Percentiles rank a stretch among this genome's conserved stretches.
These are phyloP conservation scores for Trichosporon coremiiforme DNA, from an alignment of 1,284 basidiomycete species.

Conservation along the genomic window DNA sequence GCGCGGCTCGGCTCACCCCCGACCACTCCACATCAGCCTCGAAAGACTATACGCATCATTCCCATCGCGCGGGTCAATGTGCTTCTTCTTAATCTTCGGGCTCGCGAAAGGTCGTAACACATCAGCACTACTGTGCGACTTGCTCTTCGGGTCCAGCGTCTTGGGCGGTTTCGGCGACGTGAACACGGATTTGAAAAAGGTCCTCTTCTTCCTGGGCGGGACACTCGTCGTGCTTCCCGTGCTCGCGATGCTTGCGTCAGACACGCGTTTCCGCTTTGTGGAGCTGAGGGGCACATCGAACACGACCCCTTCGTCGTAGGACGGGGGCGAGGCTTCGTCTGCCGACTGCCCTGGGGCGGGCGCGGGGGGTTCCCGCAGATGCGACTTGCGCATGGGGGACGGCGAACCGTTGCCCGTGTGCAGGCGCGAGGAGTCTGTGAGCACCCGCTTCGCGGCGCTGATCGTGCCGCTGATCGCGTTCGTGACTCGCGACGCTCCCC, in stretches of 20 bases:
- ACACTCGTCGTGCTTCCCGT: background rate
- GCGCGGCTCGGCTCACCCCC: background rate
- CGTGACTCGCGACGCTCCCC: slow-evolving; percentile 10
- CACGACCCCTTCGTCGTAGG: background rate
- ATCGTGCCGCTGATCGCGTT: slow-evolving; percentile 9
- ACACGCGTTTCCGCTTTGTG: background rate
- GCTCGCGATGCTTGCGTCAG: background rate
- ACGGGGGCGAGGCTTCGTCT: slow-evolving; percentile 4
- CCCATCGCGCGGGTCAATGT: background rate
- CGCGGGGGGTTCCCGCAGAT: slow-evolving; percentile 2
- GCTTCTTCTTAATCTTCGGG: slow-evolving; percentile 14
- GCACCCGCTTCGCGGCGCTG: background rate
- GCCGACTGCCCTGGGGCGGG: background rate
- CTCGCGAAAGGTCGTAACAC: slow-evolving; percentile 1
- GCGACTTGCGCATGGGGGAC: background rate
- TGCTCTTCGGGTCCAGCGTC: background rate
- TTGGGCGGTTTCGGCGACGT: slow-evolving; percentile 13
- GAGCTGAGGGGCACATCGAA: background rate
- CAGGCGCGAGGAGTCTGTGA: background rate
- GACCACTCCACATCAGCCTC: slow-evolving; percentile 6
- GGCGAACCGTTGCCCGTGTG: background rate
- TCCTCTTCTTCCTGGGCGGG: slow-evolving; percentile 7
- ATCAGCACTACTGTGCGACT: slow-evolving; percentile 2
- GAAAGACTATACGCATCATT: background rate
- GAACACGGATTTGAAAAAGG: slow-evolving; percentile 15